Conservation (phyloP, 148 eudicot genomes). For the Rheum nobile region DNA sequence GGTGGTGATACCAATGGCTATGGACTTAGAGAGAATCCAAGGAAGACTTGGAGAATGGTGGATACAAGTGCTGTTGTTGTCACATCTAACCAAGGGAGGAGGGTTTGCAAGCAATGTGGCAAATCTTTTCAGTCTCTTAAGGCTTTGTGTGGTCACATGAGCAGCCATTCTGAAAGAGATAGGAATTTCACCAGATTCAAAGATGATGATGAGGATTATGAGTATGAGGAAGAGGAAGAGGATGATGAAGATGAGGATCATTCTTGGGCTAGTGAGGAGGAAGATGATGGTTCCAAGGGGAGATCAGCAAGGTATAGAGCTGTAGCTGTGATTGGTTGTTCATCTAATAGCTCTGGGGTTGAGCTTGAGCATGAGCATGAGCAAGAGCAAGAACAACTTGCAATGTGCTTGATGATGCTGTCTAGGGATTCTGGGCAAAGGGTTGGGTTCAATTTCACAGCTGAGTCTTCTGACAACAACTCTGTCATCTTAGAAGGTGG, state of each 20-base stretch:
- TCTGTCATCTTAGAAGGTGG: conserved; percentile 65
- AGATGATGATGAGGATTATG: conserved; percentile 11
- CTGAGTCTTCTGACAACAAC: conserved; percentile 66
- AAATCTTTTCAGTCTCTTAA: conserved; percentile 74
- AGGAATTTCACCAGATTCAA: conserved; percentile 4
- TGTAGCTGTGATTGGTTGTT: conserved; percentile 20
- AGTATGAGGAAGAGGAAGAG: conserved; percentile 10
- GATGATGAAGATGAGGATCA: conserved; percentile 10
- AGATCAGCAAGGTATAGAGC: neutral
- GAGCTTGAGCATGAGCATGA: conserved; percentile 75
- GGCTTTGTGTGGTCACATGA: conserved; percentile 94
- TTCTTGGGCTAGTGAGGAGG: conserved; percentile 21
- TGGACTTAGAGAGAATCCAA: conserved; percentile 36
- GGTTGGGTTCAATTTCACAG: conserved; percentile 19
- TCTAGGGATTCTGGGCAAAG: conserved; percentile 43
- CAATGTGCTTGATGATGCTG: conserved; percentile 80
- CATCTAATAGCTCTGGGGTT: conserved; percentile 22
- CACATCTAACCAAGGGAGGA: conserved; percentile 14
- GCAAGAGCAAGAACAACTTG: conserved; percentile 70
- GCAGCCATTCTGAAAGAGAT: conserved; percentile 31
- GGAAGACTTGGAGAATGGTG: conserved; percentile 57
- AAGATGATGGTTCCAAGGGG: neutral
- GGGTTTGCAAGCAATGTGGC: conserved; percentile 78
- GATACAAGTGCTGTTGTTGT: conserved; percentile 5
- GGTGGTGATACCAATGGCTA: neutral